Evolutionary conservation across 257 asterid genomes (phyloP).

Genomic region (Ophiorrhiza pumila): DNA sequence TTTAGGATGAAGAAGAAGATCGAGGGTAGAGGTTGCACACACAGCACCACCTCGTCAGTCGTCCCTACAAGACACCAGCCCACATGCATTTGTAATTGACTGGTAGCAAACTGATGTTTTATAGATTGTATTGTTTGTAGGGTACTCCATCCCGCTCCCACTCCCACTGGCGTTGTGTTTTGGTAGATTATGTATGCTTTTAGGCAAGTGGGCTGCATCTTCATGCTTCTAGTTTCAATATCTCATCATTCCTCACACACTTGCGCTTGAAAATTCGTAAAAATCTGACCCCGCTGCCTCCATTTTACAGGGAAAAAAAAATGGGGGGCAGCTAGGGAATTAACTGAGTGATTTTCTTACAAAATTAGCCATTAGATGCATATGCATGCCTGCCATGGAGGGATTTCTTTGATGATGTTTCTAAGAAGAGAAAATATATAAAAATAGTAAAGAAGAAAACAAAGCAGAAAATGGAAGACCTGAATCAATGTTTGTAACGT

Average conservation of each 20-base stretch:
- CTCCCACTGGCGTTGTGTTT: neutral
- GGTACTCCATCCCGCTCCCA: neutral
- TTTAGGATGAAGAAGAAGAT: neutral
- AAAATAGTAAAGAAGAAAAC: too few relatives aligned
- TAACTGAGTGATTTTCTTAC: too few relatives aligned
- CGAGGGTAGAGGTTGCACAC: neutral
- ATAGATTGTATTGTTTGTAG: neutral
- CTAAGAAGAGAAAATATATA: too few relatives aligned
- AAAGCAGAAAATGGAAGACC: too few relatives aligned
- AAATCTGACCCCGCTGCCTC: neutral
- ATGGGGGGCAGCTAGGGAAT: too few relatives aligned
- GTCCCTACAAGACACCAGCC: neutral
- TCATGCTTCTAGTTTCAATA: neutral
- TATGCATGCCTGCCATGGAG: too few relatives aligned
- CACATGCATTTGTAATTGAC: neutral
- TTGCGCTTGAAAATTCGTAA: neutral
- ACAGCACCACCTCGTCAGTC: neutral
- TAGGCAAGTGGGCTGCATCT: neutral
- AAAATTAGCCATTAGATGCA: too few relatives aligned
- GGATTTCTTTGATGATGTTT: too few relatives aligned
- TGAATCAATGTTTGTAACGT: too few relatives aligned
- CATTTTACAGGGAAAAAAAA: neutral
- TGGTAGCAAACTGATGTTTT: neutral
- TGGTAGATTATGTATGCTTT: neutral
- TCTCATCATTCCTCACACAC: neutral